Evolutionary conservation across 352 stramenopile genomes (phyloP), one percentile per base, ranked within the genome.

Genomic region (Aphanomyces invadans): DNA sequence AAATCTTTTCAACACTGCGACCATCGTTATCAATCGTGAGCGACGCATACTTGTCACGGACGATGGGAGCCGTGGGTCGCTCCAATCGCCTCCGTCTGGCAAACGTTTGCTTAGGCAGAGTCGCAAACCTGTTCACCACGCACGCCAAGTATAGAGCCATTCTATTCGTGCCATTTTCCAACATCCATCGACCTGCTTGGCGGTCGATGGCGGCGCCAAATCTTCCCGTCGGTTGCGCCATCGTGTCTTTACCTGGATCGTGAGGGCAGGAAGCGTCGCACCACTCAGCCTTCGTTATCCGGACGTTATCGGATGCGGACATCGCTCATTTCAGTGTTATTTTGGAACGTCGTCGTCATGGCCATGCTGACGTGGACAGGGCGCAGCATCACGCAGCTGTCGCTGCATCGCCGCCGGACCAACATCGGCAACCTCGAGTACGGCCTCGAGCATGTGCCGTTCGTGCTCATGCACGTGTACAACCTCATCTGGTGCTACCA

Each of bases 401-500:
- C 77, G 64, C 72, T 90, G 61, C 74, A 90, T 64, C 69, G 71
- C 33, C 79, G 80, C 15, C 80, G 81, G 26, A 69, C 71, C 32
- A 90, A 84, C 59, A 74, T 73, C 11, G 56, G 86, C 38, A 79
- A 84, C 62, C 59, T 82, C 32, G 77, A 79, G 57, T 90, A 89
- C 63, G 81, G 81, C 3, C 74, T 89, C 42, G 80, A 90, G 70
- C 81, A 90, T 65, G 54, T 86, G 9, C 79, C 80, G 3, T 90
- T 89, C 67, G 42, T 88, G 17, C 67, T 86, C 42, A 68, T 90
- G 12, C 88, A 90, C 69, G 81, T 74, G 32, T 87, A 76, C 75
- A 83, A 79, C 54, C 65, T 90, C 55, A 88, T 88, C 67, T 73
- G 86, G 70, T 90, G 80, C 68, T 76, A 73, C 62, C 68, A 81